Evolutionary conservation across 2,329 filamentous ascomycete species (phyloP).

Genomic region (Westerdykella aurantiaca): DNA sequence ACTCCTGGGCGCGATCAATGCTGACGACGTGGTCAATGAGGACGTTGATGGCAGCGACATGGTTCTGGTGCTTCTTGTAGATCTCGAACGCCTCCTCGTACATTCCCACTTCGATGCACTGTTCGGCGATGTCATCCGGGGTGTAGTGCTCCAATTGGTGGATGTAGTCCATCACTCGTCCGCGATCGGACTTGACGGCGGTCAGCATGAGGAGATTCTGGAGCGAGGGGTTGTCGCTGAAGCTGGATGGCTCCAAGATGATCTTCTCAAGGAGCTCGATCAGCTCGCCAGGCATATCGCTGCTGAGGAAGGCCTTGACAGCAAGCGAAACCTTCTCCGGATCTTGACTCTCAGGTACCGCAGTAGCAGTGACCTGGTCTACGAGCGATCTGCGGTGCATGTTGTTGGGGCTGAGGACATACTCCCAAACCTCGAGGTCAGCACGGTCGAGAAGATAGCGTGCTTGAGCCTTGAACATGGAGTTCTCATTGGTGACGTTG

Average conservation of each 20-base stretch:
- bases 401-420: slow-evolving; percentile 93
- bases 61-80: slow-evolving; percentile 94
- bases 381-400: slow-evolving; percentile 88
- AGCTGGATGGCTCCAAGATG: slow-evolving; percentile 96
- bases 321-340: slow-evolving; percentile 93
- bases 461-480: slow-evolving; percentile 99
- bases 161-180: slow-evolving; percentile 92
- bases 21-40: slow-evolving; percentile 95
- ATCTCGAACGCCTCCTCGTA: slow-evolving; percentile 97
- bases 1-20: slow-evolving; percentile 94
- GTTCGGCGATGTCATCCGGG: slow-evolving; percentile 83
- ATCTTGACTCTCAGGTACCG: slow-evolving; percentile 86
- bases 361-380: slow-evolving; percentile 92
- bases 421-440: slow-evolving; percentile 86
- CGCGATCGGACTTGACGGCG: slow-evolving; percentile 92
- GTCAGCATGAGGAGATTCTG: slow-evolving; percentile 97
- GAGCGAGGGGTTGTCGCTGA: slow-evolving; percentile 93
- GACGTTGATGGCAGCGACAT: slow-evolving; percentile 79
- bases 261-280: slow-evolving; percentile 99
- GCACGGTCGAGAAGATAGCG: slow-evolving; percentile 89
- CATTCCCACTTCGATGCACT: slow-evolving; percentile 91
- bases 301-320: slow-evolving; percentile 85
- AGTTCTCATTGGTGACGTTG: slow-evolving; percentile 97
- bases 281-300: slow-evolving; percentile 85
- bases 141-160: slow-evolving; percentile 85